Conservation (phyloP, 2,329 filamentous ascomycete species). For the Talaromyces verruculosus region DNA sequence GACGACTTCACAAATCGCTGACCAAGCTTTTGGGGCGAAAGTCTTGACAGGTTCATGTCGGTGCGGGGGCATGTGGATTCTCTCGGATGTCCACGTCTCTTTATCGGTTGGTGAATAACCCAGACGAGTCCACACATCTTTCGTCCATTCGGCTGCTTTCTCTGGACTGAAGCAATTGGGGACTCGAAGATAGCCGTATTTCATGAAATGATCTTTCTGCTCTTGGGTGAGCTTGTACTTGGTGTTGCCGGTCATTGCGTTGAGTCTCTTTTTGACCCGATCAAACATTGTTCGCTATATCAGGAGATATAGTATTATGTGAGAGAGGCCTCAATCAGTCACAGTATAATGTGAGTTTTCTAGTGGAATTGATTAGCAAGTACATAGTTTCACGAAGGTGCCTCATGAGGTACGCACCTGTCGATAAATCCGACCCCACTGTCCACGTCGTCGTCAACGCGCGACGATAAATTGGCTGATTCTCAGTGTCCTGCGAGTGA, state of each 20-base stretch:
- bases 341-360: too few relatives aligned
- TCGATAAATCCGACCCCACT: not conserved
- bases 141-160: slow-evolving; percentile 50
- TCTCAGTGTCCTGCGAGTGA: not conserved
- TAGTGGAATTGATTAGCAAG: not conserved
- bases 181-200: slow-evolving; percentile 58
- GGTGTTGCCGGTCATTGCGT: slow-evolving; percentile 6
- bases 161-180: slow-evolving; percentile 53
- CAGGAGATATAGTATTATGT: not conserved
- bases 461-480: not conserved
- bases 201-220: slow-evolving; percentile 55
- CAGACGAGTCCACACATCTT: slow-evolving; percentile 62
- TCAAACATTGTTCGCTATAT: not conserved
- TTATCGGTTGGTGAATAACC: slow-evolving; percentile 65
- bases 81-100: slow-evolving; percentile 62
- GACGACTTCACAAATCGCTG: slow-evolving; percentile 64
- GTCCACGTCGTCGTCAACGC: not conserved
- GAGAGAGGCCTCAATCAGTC: not conserved
- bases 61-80: slow-evolving; percentile 65
- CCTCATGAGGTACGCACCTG: not conserved
- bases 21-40: slow-evolving; percentile 66
- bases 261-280: slow-evolving; percentile 3
- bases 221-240: slow-evolving; percentile 40
- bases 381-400: not conserved
- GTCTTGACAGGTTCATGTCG: slow-evolving; percentile 53